Base-by-base conservation (phyloP, 164 flowering plant genomes). In the Nymphaea colorata region DNA sequence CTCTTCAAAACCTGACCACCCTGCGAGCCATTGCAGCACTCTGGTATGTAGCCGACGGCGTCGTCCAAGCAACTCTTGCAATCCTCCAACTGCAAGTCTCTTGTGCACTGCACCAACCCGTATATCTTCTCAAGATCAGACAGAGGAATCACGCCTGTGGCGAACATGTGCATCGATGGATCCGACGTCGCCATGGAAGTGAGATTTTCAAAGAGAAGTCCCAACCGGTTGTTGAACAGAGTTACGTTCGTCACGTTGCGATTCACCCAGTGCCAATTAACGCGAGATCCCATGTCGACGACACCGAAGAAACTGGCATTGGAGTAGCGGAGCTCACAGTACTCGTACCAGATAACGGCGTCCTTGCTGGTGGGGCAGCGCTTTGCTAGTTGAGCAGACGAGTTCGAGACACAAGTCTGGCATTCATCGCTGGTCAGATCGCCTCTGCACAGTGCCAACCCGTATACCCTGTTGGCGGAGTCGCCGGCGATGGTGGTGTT, bases 381-480 rank as follows among this genome's bases (percentile, higher is more conserved):
- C 3, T 64, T 8, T 8, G 68, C 17, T 44, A 71, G 57, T 11
- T 69, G 66, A 57, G 41, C 45, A 47, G 53, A 64, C 18, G 74
- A 74, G 17, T 4, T 44, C 3, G 55, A 5, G 3, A 79, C 65
- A 61, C 80, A 81, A 17, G 11, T 64, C 17, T 41, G 3, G 44
- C 84, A 81, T 6, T 4, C 68, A 2, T 18, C 36, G 3, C 41
- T 3, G 15, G 55, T 43, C 11, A 71, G 43, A 44, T 82, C 82
- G 6, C 78, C 84, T 25, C 81, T 70, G 42, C 86, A 82, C 16
- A 80, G 75, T 2, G 73, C 73, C 14, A 44, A 64, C 3, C 79
- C 81, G 15, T 75, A 71, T 14, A 77, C 79, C 59, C n/a, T 7
- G 60, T 76, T 62, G 3, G 62, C 36, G 6, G 8, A 68, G 8